phyloP scores from a whole-genome alignment of 441 rosid species.

The Pelargonium myrrhifolium region DNA sequence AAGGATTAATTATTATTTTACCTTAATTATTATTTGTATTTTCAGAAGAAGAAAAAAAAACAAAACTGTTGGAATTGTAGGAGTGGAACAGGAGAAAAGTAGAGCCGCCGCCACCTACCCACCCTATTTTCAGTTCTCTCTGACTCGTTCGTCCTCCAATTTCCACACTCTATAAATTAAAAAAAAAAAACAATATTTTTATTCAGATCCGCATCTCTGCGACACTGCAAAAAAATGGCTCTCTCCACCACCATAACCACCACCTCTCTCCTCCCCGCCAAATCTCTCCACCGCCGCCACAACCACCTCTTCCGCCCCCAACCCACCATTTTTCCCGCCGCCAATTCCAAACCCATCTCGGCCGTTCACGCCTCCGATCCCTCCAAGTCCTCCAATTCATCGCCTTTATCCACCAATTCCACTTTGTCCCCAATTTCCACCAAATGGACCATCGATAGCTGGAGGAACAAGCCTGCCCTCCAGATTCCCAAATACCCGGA shows the following conservation, averaged over 20 bases:
- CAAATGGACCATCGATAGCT: constrained; percentile 25
- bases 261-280: neutral
- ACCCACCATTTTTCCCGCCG: neutral
- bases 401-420: constrained; percentile 17
- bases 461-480: constrained; percentile 27
- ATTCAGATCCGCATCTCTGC: neutral
- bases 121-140: too few relatives aligned
- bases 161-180: too few relatives aligned
- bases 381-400: constrained; percentile 18
- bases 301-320: neutral
- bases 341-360: neutral
- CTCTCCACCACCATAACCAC: constrained; percentile 9
- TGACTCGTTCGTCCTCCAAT: too few relatives aligned
- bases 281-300: constrained; percentile 4
- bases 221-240: constrained; percentile 11
- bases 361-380: neutral
- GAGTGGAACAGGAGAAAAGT: too few relatives aligned
- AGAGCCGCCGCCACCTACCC: too few relatives aligned
- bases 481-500: constrained; percentile 31
- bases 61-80: too few relatives aligned
- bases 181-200: neutral
- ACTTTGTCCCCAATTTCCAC: constrained; percentile 8
- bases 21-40: too few relatives aligned
- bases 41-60: too few relatives aligned
- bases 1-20: too few relatives aligned